These are phyloP conservation scores for Passalora sequoiae DNA, from an alignment of 2,329 filamentous ascomycete genomes.

Conservation along the genomic window DNA sequence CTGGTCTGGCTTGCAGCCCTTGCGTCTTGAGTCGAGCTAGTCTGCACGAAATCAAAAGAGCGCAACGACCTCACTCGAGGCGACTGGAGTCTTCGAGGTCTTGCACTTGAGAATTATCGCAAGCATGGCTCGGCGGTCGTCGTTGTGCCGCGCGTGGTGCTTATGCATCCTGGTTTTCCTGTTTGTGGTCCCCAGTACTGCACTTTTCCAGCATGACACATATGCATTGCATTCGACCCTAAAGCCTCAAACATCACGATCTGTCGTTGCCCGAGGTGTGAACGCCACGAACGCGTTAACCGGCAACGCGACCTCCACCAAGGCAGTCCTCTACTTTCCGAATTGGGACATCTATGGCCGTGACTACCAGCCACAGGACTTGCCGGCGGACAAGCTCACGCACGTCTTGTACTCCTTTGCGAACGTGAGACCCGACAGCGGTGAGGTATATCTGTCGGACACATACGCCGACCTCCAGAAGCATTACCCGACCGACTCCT, in stretches of 20 bases:
- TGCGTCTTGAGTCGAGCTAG: background rate
- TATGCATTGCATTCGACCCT: constrained; percentile 5
- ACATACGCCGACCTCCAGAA: constrained; percentile 64
- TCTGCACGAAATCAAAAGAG: background rate
- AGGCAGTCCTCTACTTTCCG: constrained; percentile 20
- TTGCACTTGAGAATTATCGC: background rate
- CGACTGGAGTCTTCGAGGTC: too few species aligned
- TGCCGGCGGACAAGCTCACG: constrained; percentile 74
- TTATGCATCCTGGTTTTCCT: background rate
- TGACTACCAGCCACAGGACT: constrained; percentile 76
- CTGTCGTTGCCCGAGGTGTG: background rate
- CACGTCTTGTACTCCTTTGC: constrained; percentile 93
- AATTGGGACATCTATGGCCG: constrained; percentile 37
- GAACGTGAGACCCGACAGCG: constrained; percentile 71
- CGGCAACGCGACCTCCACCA: constrained; percentile 9
- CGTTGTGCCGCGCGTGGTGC: background rate
- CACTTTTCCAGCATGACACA: constrained; percentile 1
- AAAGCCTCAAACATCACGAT: background rate
- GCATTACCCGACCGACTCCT: constrained; percentile 63
- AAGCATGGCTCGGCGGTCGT: background rate
- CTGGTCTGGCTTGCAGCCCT: background rate
- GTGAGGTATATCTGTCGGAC: constrained; percentile 72
- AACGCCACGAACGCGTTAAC: background rate
- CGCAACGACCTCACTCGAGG: too few species aligned
- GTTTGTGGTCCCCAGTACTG: background rate